These are phyloP conservation scores for Pyronema omphalodes DNA, from an alignment of 495 filamentous ascomycete species.

Conservation along the genomic window DNA sequence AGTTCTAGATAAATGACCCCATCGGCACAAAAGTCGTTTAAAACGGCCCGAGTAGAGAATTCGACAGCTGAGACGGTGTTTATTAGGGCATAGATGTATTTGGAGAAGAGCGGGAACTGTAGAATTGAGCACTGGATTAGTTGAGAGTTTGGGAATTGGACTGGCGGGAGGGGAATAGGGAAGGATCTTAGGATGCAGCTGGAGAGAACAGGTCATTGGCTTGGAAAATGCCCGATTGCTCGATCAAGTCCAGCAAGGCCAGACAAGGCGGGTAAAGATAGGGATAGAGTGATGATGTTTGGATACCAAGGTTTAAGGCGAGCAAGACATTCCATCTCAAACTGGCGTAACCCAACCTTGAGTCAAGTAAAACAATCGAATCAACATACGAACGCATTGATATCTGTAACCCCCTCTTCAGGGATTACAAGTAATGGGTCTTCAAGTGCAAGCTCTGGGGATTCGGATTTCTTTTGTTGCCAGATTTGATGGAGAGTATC, in stretches of 20 bases:
- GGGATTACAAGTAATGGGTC: constrained; percentile 57
- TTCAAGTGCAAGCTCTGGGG: constrained; percentile 35
- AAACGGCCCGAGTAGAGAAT: constrained; percentile 47
- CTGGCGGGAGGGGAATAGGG: neutral
- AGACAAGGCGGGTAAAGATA: too few species aligned
- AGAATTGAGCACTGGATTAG: neutral
- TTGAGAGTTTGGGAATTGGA: neutral
- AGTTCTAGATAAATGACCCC: constrained; percentile 68
- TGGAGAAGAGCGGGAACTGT: constrained; percentile 54
- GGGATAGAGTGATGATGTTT: too few species aligned
- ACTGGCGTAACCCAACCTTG: neutral
- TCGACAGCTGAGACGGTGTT: constrained; percentile 37
- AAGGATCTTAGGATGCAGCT: neutral
- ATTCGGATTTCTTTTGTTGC: constrained; percentile 34
- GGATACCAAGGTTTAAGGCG: too few species aligned
- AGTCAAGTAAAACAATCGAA: neutral
- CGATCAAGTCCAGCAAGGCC: too few species aligned
- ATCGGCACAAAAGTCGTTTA: constrained; percentile 50
- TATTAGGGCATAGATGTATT: constrained; percentile 57
- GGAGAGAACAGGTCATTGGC: neutral
- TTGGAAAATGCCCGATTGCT: too few species aligned
- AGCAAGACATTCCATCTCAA: too few species aligned
- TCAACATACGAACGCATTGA: constrained; percentile 39
- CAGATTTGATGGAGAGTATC: constrained; percentile 62
- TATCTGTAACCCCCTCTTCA: constrained; percentile 49